A percentile compares a stretch with the other conserved stretches of the same genome.
Conservation (phyloP, 306 rosid species). For the Castanea sativa region DNA sequence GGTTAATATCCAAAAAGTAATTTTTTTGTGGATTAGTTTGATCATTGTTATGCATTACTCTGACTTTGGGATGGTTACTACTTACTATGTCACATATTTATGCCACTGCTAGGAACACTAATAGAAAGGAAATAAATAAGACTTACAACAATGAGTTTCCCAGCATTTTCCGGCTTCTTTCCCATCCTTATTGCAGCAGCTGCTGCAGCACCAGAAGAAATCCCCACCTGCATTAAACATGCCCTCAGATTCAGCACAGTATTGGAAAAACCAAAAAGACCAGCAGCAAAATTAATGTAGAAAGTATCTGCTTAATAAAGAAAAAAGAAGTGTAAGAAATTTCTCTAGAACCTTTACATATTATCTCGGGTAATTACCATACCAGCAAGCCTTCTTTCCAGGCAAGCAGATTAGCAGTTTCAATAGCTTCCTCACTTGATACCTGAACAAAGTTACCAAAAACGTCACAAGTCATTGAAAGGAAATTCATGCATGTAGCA, state of each 20-base stretch:
- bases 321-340: not conserved
- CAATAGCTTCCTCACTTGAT: constrained; percentile 66
- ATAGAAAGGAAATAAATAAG: too few species aligned
- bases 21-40: too few species aligned
- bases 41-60: too few species aligned
- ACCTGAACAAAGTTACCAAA: constrained; percentile 32
- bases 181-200: constrained; percentile 69
- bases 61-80: too few species aligned
- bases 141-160: constrained; percentile 73
- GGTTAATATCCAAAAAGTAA: too few species aligned
- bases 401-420: constrained; percentile 62
- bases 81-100: too few species aligned
- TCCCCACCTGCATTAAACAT: constrained; percentile 54
- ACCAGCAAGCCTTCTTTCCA: constrained; percentile 81
- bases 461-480: constrained; percentile 4
- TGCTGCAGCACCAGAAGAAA: constrained; percentile 88
- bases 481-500: not conserved
- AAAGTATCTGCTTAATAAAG: too few species aligned
- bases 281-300: not conserved
- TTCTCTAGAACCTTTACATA: not conserved
- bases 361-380: constrained; percentile 7
- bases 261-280: not conserved
- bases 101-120: too few species aligned
- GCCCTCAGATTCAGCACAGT: not conserved
- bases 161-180: constrained; percentile 66